These are phyloP conservation scores for Tardiomyces blankii DNA, from an alignment of 1,139 yeast species.

Conservation along the genomic window DNA sequence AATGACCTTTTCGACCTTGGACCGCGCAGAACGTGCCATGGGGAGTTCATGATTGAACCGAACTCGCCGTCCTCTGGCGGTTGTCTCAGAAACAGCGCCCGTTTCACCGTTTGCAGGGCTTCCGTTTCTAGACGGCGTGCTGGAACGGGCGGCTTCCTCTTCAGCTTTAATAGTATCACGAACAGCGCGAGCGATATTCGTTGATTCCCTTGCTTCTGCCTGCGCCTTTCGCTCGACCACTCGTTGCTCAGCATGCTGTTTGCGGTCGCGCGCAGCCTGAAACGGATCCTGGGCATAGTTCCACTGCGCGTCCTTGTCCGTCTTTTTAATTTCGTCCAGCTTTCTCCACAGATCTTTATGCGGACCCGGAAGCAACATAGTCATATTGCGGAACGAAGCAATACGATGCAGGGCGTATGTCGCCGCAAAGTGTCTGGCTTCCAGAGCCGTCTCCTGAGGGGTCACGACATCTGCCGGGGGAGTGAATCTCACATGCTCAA, in stretches of 20 bases:
- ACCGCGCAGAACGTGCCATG: constrained; percentile 24
- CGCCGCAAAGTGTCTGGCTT: constrained; percentile 85
- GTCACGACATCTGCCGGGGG: constrained; percentile 45
- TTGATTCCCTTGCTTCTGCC: constrained; percentile 8
- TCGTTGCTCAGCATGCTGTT: constrained; percentile 12
- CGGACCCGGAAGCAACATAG: constrained; percentile 76
- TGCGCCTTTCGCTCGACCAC: constrained; percentile 9
- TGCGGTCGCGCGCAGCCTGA: constrained; percentile 42
- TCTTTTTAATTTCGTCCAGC: constrained; percentile 41
- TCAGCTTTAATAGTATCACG: constrained; percentile 1
- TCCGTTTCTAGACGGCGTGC: constrained; percentile 1
- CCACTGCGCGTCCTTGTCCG: constrained; percentile 10
- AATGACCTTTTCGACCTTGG: constrained; percentile 20
- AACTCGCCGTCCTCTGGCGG: constrained; percentile 8
- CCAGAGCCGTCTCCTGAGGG: constrained; percentile 73
- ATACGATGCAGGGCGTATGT: constrained; percentile 77
- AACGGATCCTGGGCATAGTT: constrained; percentile 67
- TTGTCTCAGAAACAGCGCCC: background rate
- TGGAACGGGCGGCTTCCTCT: constrained; percentile 2
- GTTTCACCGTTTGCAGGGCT: constrained; percentile 7
- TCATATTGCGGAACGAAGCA: constrained; percentile 69
- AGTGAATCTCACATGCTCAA: constrained; percentile 45
- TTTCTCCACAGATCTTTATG: constrained; percentile 72
- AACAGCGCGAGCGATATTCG: constrained; percentile 1
- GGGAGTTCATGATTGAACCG: constrained; percentile 19